Evolutionary conservation across 441 rosid species (phyloP), one percentile per base, ranked within the genome.

Genomic region (Pelargonium citronellum): DNA sequence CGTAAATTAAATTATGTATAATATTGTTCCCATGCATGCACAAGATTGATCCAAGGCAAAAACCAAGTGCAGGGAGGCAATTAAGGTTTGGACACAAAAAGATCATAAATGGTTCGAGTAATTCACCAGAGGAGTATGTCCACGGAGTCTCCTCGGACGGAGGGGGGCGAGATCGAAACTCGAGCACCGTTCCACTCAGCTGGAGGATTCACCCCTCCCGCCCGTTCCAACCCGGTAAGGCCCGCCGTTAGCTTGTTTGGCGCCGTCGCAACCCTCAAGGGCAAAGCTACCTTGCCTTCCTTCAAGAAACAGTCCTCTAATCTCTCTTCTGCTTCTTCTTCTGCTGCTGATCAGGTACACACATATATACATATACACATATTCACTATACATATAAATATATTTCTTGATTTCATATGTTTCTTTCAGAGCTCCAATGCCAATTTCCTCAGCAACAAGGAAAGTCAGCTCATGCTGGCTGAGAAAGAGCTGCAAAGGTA

Each of bases 121-220:
- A 27, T 9, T 9, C 64, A 60, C 4, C 64, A 60, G 64, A 60
- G 64, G 64, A 22, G 34, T 76, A 34, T 34, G 39, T 34, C 39
- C 0, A 34, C 39, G 39, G 39, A 34, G 39, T 34, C 39, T 34
- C 39, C 39, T 34, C 39, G 51, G 74, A 89, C 71, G 69, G 96
- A 85, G 85, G 96, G 91, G 78, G 99, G 99, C 10, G 99, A 95
- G 86, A 85, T 95, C 63, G 97, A 95, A 81, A 92, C 97, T 19
- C 89, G 93, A 16, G 93, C 97, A 65, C 99, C 98, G 64, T 92
- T 95, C 83, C 98, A 90, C 67, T 95, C 30, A 2, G 30, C 2
- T 27, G 2, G 30, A 27, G 30, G n/a, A n/a, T n/a, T n/a, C n/a
- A n/a, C n/a, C n/a, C n/a, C n/a, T n/a, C n/a, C n/a, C n/a, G n/a